Evolutionary conservation across 139 green algal species (phyloP).

Genomic region (Chloropicon primus): DNA sequence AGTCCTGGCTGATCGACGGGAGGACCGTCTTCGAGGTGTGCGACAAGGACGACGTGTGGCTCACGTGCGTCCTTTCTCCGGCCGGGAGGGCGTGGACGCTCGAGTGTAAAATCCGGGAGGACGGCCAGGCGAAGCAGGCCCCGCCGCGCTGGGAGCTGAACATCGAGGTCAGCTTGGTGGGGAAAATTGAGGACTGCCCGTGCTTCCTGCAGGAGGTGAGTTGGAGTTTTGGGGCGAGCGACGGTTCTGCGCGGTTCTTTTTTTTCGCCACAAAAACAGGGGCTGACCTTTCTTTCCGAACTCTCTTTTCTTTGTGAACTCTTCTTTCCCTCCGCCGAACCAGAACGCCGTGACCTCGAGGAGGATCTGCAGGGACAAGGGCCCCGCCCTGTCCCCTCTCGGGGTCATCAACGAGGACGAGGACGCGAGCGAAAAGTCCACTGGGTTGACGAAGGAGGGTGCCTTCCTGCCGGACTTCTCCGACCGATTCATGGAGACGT

Average conservation of each 20-base stretch:
- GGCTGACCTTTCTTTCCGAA: too few species aligned
- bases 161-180: not conserved
- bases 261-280: too few species aligned
- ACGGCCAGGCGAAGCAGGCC: not conserved
- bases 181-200: not conserved
- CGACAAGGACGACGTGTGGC: not conserved
- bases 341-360: not conserved
- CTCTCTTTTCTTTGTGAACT: not conserved
- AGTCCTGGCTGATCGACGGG: not conserved
- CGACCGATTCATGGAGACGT: not conserved
- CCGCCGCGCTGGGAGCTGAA: not conserved
- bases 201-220: not conserved
- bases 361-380: not conserved
- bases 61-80: not conserved
- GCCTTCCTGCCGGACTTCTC: not conserved
- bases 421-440: not conserved
- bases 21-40: not conserved
- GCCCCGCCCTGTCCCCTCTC: not conserved
- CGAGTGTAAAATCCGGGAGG: not conserved
- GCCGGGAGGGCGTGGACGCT: not conserved
- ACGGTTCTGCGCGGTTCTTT: too few species aligned
- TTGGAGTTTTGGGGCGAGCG: too few species aligned
- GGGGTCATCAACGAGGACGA: not conserved
- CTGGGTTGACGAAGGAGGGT: not conserved
- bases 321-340: too few species aligned